A percentile compares a stretch with the other conserved stretches of the same genome.
phyloP scores from a whole-genome alignment of 108 stramenopile genomes.

The Skeletonema grethae region DNA sequence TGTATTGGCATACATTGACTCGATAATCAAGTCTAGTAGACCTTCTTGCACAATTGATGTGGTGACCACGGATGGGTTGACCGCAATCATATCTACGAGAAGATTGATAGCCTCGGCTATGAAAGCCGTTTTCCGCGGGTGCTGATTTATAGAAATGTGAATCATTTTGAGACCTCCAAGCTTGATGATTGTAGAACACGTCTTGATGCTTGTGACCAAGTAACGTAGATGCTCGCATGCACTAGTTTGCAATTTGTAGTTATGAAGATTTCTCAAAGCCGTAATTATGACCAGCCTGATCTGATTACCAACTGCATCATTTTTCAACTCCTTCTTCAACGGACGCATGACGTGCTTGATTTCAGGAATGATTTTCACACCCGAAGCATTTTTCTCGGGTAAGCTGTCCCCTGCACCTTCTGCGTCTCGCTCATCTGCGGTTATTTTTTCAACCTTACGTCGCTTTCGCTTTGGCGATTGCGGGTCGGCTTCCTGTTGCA shows the following conservation, averaged over 20 bases:
- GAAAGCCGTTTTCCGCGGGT: conserved; percentile 11
- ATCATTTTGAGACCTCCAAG: conserved; percentile 28
- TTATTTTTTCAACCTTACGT: conserved; percentile 3
- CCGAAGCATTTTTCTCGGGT: neutral
- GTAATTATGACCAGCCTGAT: conserved; percentile 23
- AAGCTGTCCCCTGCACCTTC: neutral
- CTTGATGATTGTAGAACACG: conserved; percentile 9
- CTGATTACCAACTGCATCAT: conserved; percentile 15
- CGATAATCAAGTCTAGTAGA: conserved; percentile 16
- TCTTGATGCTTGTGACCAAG: conserved; percentile 19
- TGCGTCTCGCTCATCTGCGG: neutral
- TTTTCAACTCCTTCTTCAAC: neutral
- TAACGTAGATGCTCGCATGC: conserved; percentile 25
- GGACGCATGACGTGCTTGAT: neutral
- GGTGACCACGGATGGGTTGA: conserved; percentile 14
- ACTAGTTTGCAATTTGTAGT: neutral
- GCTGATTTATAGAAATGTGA: conserved; percentile 29
- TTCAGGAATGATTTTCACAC: neutral
- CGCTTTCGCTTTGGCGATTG: conserved; percentile 8
- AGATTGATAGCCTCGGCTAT: conserved; percentile 29
- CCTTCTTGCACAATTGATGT: conserved; percentile 22
- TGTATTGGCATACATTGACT: conserved; percentile 27
- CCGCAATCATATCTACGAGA: conserved; percentile 20
- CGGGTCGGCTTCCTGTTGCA: conserved; percentile 3
- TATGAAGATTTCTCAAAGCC: conserved; percentile 8